These are phyloP conservation scores for Onygena corvina DNA, from an alignment of 2,329 filamentous ascomycete genomes.

Conservation along the genomic window DNA sequence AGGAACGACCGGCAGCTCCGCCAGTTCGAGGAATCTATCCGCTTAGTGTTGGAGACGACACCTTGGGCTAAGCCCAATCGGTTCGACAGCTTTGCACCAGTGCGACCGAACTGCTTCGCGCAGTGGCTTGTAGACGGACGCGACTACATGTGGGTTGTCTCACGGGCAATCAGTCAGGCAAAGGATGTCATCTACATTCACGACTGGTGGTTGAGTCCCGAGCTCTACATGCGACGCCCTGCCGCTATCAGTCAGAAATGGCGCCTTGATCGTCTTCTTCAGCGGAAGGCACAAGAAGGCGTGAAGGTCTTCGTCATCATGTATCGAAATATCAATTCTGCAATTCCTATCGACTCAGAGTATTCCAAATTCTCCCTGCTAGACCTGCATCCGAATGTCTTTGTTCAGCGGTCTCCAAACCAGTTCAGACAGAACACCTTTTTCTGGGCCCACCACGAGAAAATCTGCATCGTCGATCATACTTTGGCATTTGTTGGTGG, in stretches of 20 bases:
- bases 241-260: slow-evolving; percentile 74
- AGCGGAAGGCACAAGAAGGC: slow-evolving; percentile 76
- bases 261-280: slow-evolving; percentile 74
- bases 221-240: slow-evolving; percentile 71
- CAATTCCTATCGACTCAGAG: slow-evolving; percentile 93
- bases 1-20: slow-evolving; percentile 78
- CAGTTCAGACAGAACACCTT: slow-evolving; percentile 99
- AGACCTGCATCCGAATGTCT: slow-evolving; percentile 93
- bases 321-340: slow-evolving; percentile 86
- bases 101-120: slow-evolving; percentile 69
- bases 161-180: slow-evolving; percentile 74
- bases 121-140: slow-evolving; percentile 97
- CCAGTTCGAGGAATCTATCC: slow-evolving; percentile 90
- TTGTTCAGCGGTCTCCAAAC: slow-evolving; percentile 90
- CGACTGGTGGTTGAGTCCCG: slow-evolving; percentile 91
- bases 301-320: slow-evolving; percentile 92
- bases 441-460: slow-evolving; percentile 98
- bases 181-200: slow-evolving; percentile 90
- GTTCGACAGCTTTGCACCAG: slow-evolving; percentile 83
- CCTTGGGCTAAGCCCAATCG: slow-evolving; percentile 73
- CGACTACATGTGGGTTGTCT: slow-evolving; percentile 93
- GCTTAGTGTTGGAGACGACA: slow-evolving; percentile 70
- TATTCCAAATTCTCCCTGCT: slow-evolving; percentile 95
- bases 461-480: slow-evolving; percentile 92
- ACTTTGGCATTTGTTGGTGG: slow-evolving; percentile 89